phyloP scores from a whole-genome alignment of 345 rosid species.

The Gossypium mustelinum region DNA sequence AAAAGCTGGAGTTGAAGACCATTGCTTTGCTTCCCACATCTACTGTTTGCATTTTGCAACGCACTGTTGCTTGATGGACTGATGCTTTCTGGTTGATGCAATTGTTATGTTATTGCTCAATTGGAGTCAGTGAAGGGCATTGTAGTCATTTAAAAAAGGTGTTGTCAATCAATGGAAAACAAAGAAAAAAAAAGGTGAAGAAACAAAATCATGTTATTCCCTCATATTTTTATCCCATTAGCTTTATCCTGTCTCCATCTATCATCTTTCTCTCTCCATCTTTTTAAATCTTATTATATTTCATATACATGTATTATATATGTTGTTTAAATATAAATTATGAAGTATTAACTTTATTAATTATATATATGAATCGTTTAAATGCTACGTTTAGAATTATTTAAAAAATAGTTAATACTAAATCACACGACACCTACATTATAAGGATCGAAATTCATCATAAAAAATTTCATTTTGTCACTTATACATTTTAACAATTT shows the following conservation, averaged over 20 bases:
- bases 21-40: background rate
- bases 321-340: no score
- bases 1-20: background rate
- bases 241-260: slow-evolving; percentile 32
- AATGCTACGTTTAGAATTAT: no score
- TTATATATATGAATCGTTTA: no score
- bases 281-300: background rate
- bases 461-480: no score
- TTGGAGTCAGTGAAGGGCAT: slow-evolving; percentile 26
- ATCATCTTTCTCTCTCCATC: slow-evolving; percentile 15
- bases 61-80: slow-evolving; percentile 16
- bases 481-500: no score
- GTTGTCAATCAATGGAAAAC: slow-evolving; percentile 45
- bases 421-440: no score
- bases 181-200: slow-evolving; percentile 12
- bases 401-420: no score
- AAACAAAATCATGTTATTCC: slow-evolving; percentile 50
- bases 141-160: slow-evolving; percentile 36
- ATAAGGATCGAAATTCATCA: no score
- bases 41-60: background rate
- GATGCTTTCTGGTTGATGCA: slow-evolving; percentile 12
- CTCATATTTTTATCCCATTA: slow-evolving; percentile 21
- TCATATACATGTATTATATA: no score
- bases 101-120: background rate
- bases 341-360: no score